Evolutionary conservation across 2,329 filamentous ascomycete genomes (phyloP).

Genomic region (Atkinsonella hypoxylon): DNA sequence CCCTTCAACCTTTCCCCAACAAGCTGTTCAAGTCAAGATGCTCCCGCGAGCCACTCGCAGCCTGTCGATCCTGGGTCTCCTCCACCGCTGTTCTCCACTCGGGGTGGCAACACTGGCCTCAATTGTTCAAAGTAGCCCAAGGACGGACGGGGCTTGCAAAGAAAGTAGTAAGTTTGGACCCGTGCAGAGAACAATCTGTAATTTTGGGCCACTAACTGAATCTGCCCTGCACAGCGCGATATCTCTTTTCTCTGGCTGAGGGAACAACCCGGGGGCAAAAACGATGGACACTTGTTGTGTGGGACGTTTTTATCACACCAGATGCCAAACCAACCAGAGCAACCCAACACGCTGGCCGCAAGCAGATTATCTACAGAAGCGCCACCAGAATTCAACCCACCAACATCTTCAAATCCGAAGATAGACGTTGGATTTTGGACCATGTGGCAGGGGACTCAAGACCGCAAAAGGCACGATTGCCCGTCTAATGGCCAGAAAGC

Average conservation of each 20-base stretch:
- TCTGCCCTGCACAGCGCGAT: no score
- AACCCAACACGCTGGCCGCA: neutral
- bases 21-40: neutral
- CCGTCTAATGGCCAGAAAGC: neutral
- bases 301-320: no score
- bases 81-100: neutral
- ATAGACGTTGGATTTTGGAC: no score
- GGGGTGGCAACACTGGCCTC: neutral
- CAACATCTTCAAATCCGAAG: neutral
- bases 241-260: neutral
- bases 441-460: neutral
- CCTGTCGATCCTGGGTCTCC: neutral
- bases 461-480: neutral
- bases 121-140: neutral
- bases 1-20: neutral
- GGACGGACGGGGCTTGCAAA: neutral
- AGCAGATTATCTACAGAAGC: neutral
- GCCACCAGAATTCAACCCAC: neutral
- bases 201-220: no score
- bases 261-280: no score
- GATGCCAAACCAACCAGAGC: neutral
- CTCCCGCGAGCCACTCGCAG: neutral
- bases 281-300: no score
- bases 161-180: no score
- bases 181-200: neutral